These are phyloP conservation scores for Chlamydomonas reinhardtii DNA, from an alignment of 163 green algal species.

Conservation along the genomic window DNA sequence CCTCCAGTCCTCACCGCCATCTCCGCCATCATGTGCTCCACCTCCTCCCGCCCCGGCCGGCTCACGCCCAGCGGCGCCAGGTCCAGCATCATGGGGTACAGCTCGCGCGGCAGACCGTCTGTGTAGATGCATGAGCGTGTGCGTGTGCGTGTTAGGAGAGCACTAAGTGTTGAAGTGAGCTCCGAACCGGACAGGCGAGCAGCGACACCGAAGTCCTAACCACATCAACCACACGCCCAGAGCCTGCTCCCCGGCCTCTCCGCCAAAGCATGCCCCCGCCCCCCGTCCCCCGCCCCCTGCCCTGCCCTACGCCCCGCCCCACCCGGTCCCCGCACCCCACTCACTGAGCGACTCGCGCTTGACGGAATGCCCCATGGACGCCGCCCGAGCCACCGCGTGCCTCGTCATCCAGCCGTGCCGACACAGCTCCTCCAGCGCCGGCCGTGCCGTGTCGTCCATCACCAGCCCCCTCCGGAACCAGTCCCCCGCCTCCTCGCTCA, in stretches of 20 bases:
- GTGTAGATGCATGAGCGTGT: not conserved
- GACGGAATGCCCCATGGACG: not conserved
- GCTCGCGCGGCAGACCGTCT: conserved; percentile 13
- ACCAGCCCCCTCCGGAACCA: conserved; percentile 35
- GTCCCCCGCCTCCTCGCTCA: conserved; percentile 29
- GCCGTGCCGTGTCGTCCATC: not conserved
- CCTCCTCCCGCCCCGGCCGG: conserved; percentile 12
- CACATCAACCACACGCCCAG: not conserved
- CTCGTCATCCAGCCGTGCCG: conserved; percentile 13
- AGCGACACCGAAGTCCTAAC: too few relatives aligned
- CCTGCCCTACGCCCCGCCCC: not conserved
- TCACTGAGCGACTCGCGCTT: conserved; percentile 25
- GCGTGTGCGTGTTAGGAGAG: not conserved
- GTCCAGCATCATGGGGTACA: conserved; percentile 37
- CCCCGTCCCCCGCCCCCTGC: not conserved
- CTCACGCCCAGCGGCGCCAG: conserved; percentile 28
- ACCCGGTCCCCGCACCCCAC: not conserved
- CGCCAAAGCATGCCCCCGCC: too few relatives aligned
- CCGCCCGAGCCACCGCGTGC: not conserved
- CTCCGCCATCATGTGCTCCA: conserved; percentile 30
- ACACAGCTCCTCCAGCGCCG: conserved; percentile 25
- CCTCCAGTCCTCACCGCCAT: conserved; percentile 3
- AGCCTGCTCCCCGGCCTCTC: not conserved
- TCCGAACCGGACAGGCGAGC: too few relatives aligned
- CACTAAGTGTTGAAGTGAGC: too few relatives aligned